Conservation (phyloP, 371 early-diverging fungal genomes). For the Syncephalastrum monosporum region DNA sequence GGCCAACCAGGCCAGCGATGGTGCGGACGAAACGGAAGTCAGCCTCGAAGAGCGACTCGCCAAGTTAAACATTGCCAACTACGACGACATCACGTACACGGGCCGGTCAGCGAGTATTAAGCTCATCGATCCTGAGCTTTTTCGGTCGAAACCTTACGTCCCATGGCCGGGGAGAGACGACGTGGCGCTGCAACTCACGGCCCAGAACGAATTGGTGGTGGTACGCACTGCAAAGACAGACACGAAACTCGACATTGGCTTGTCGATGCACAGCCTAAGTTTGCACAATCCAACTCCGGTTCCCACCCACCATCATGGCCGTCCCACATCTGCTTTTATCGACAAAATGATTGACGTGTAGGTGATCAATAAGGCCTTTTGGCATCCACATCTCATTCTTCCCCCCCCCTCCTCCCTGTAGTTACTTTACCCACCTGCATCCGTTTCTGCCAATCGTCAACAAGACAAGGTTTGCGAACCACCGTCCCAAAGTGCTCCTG, state of each 20-base stretch:
- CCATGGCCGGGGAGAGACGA: constrained; percentile 43
- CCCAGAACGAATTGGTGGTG: constrained; percentile 43
- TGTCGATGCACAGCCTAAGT: constrained; percentile 34
- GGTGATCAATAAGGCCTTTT: not conserved
- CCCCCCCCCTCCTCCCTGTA: constrained; percentile 4
- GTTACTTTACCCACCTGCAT: constrained; percentile 59
- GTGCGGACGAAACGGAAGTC: too few relatives aligned
- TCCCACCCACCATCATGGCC: constrained; percentile 9
- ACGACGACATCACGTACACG: constrained; percentile 45
- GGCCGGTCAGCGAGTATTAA: constrained; percentile 44
- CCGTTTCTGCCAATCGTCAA: constrained; percentile 58
- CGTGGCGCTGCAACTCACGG: constrained; percentile 35
- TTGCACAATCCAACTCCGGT: constrained; percentile 18
- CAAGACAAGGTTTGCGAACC: constrained; percentile 46
- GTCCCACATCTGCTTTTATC: too few relatives aligned
- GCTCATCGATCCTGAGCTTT: constrained; percentile 30
- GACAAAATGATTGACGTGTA: constrained; percentile 30
- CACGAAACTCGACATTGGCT: constrained; percentile 33
- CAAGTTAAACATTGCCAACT: constrained; percentile 33
- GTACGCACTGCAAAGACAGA: constrained; percentile 31
- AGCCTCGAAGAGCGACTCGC: constrained; percentile 13
- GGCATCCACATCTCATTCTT: too few relatives aligned
- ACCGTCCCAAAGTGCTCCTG: constrained; percentile 41
- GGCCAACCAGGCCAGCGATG: constrained; percentile 2
- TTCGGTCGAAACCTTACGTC: constrained; percentile 34